Percentiles rank a stretch among this genome's conserved stretches.
phyloP scores from a whole-genome alignment of 208 protist species.

The Trypanosoma scelopori region DNA sequence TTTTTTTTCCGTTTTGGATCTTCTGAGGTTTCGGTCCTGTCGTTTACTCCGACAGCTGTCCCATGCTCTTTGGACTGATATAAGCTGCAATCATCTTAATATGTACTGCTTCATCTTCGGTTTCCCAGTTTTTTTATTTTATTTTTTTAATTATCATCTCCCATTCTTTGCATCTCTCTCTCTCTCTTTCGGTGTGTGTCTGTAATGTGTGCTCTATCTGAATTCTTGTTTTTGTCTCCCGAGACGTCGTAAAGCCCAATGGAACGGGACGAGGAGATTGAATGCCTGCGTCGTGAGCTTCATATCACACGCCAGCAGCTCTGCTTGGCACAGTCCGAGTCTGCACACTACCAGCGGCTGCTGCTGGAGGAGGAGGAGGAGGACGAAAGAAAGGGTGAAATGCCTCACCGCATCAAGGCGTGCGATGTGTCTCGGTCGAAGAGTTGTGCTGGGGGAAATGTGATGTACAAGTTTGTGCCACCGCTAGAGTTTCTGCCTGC shows the following conservation, averaged over 20 bases:
- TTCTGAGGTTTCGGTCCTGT: too few species aligned
- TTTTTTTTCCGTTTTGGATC: too few species aligned
- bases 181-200: slow-evolving; percentile 18
- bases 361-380: slow-evolving; percentile 14
- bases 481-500: slow-evolving; percentile 20
- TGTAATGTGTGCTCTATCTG: slow-evolving; percentile 11
- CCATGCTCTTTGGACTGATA: too few species aligned
- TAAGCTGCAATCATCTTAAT: too few species aligned
- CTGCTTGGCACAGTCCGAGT: neutral
- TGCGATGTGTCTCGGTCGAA: too few species aligned
- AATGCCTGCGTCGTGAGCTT: neutral
- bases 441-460: neutral
- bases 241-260: neutral
- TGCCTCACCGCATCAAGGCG: neutral
- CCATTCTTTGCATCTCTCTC: slow-evolving; percentile 17
- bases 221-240: slow-evolving; percentile 19
- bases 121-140: too few species aligned
- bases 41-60: too few species aligned
- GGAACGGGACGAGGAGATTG: neutral
- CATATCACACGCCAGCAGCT: slow-evolving; percentile 1
- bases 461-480: slow-evolving; percentile 16
- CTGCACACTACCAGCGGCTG: slow-evolving; percentile 7
- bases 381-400: slow-evolving; percentile 2
- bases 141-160: slow-evolving; percentile 1
- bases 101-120: too few species aligned